Percentiles rank a stretch among this genome's conserved stretches.
Evolutionary conservation across 2,329 filamentous ascomycete species (phyloP).

Genomic region (Rugonectria rugulosa): DNA sequence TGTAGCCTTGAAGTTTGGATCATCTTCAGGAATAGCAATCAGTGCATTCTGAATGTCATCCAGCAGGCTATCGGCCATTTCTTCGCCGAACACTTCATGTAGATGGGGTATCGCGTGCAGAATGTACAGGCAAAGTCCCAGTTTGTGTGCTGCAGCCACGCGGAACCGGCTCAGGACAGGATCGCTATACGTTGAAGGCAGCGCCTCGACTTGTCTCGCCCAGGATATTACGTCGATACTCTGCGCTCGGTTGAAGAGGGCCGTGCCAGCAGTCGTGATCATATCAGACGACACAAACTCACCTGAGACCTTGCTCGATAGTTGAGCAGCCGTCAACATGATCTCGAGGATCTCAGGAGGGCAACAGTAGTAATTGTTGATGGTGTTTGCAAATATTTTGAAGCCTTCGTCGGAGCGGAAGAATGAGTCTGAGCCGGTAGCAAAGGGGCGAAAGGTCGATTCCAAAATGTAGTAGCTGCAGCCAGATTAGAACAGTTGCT

Average conservation of each 20-base stretch:
- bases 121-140: slow-evolving; percentile 56
- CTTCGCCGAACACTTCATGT: slow-evolving; percentile 33
- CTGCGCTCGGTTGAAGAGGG: slow-evolving; percentile 48
- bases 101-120: slow-evolving; percentile 48
- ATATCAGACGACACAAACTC: slow-evolving; percentile 41
- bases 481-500: slow-evolving; percentile 15
- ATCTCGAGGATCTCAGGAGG: slow-evolving; percentile 54
- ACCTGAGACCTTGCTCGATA: slow-evolving; percentile 44
- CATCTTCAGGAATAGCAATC: slow-evolving; percentile 54
- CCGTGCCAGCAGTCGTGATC: slow-evolving; percentile 40
- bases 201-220: slow-evolving; percentile 47
- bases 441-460: slow-evolving; percentile 51
- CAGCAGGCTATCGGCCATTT: slow-evolving; percentile 47
- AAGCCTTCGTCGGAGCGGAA: slow-evolving; percentile 49
- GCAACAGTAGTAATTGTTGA: slow-evolving; percentile 57
- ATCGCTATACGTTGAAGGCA: slow-evolving; percentile 45
- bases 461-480: slow-evolving; percentile 54
- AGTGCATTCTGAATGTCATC: slow-evolving; percentile 57
- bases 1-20: slow-evolving; percentile 63
- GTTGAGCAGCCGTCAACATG: slow-evolving; percentile 51
- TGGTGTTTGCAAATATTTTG: slow-evolving; percentile 48
- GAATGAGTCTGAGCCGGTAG: slow-evolving; percentile 42
- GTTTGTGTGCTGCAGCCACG: slow-evolving; percentile 52
- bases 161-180: slow-evolving; percentile 48
- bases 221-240: slow-evolving; percentile 51